Evolutionary conservation across 192 early-diverging fungal species (phyloP), one percentile per base, ranked within the genome.

Genomic region (Backusella mclennaniae): DNA sequence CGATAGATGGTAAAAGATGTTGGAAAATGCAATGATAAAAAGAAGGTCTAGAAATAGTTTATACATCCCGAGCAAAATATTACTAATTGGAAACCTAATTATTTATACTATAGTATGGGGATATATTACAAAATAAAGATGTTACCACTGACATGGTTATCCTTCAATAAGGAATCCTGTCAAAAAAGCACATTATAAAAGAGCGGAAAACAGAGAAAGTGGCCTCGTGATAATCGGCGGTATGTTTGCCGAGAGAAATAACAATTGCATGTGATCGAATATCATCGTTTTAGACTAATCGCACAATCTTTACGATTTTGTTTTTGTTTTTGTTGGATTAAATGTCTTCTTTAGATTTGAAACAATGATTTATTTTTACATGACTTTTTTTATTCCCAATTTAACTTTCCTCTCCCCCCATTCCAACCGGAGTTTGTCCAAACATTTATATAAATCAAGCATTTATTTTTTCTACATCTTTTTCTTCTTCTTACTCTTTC

Each of bases 291-390:
- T 44, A 17, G 46, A 49, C 46, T 49, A 49, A 49, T 49, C 19
- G 46, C 46, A 49, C 46, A 49, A 49, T n/a, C 6, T 49, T 49
- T 26, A 26, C 9, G 56, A 63, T 63, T 26, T 63, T 59, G 53
- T 59, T 59, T 59, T 59, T 59, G 53, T 59, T 59, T 21, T 59
- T 59, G n/a, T 59, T 59, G 23, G 46, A 49, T 49, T 49, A 19
- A 49, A 49, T 49, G 46, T 49, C 46, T 44, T 53, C 46, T 56
- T 63, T 63, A 11, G 53, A 59, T 59, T 63, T 63, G 56, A 63
- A 63, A 63, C 56, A 63, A 63, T 23, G 21, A 29, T 29, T 59
- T 59, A 56, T 49, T 19, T 49, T 49, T 49, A 49, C 46, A 49
- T 49, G 46, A 49, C 19, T 63, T 63, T 63, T 63, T 63, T 63